phyloP scores from a whole-genome alignment of 345 rosid genomes.

The Jatropha curcas region DNA sequence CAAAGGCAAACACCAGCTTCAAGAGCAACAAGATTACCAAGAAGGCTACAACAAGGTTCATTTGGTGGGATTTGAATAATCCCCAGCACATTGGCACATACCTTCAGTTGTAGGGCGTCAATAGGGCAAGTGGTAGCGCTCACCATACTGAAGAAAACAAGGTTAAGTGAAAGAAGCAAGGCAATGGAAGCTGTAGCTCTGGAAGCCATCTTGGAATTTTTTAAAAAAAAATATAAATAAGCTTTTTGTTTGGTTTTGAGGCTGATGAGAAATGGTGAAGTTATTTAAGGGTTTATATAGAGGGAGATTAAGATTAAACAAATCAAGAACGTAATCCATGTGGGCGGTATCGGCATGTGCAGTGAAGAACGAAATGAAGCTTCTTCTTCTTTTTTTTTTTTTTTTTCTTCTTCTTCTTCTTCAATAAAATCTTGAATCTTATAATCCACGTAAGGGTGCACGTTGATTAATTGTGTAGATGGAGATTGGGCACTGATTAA shows the following conservation, averaged over 20 bases:
- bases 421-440: too few relatives aligned
- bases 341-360: too few relatives aligned
- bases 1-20: constrained; percentile 64
- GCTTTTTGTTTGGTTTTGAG: not conserved
- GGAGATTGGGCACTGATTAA: too few relatives aligned
- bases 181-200: not conserved
- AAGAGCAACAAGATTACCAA: constrained; percentile 46
- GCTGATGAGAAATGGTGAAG: not conserved
- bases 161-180: not conserved
- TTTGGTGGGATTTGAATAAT: constrained; percentile 34
- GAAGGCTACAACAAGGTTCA: constrained; percentile 42
- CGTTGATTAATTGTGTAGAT: too few relatives aligned
- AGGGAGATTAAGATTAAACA: too few relatives aligned
- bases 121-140: constrained; percentile 39
- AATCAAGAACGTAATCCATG: too few relatives aligned
- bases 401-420: too few relatives aligned
- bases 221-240: too few relatives aligned
- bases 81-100: constrained; percentile 42
- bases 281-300: too few relatives aligned
- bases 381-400: too few relatives aligned
- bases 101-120: constrained; percentile 47
- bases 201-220: constrained; percentile 5
- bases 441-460: too few relatives aligned
- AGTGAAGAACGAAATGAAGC: too few relatives aligned
- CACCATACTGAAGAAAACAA: constrained; percentile 5